Base-by-base conservation (phyloP, 2,329 filamentous ascomycete genomes). In the Penicillium sp. region DNA sequence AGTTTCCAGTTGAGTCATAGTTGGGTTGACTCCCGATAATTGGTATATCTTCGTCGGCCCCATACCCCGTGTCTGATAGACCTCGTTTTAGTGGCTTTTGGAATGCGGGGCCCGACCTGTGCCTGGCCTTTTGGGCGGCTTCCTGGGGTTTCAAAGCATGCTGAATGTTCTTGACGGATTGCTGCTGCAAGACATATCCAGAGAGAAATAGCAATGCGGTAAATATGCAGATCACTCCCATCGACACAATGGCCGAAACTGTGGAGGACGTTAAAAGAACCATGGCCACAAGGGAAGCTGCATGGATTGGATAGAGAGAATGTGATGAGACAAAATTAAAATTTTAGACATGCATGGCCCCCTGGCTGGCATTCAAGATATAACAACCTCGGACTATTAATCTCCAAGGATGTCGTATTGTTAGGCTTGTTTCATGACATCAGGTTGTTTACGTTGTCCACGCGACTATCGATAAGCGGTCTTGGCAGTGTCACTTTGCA, bases 101-200 rank as follows among this genome's bases (percentile, higher is more conserved):
- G 62, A 64, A 67, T 58, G 65, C 53, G 21, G 69, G 65, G 63
- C 60, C 60, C 25, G 47, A 4, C 29, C 47, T 60, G n/a, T 56
- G 55, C 5, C 52, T 61, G 46, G 52, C 53, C 8, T 58, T 55
- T 21, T 63, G 58, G 7, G 58, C 58, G 4, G 56, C 48, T 25
- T 63, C 60, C 21, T 60, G 47, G 2, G 66, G 67, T n/a, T 66
- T 70, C 67, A 96, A 88, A 19, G 89, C 89, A 56, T 82, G 80
- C 67, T 93, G 89, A 33, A 97, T 82, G 66, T 88, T 88, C 61
- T 84, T 84, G 5, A 96, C 85, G 0, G 91, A 94, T 67, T 91
- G 86, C 75, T 97, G 93, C 70, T 97, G 93, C 53, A 96, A 83
- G 3, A 87, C 84, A 73, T 95, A 96, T 68, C 93, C 93, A 51